A percentile compares a stretch with the other conserved stretches of the same genome.
Conservation (phyloP, 2,329 filamentous ascomycete species). For the Cytospora schulzeri region DNA sequence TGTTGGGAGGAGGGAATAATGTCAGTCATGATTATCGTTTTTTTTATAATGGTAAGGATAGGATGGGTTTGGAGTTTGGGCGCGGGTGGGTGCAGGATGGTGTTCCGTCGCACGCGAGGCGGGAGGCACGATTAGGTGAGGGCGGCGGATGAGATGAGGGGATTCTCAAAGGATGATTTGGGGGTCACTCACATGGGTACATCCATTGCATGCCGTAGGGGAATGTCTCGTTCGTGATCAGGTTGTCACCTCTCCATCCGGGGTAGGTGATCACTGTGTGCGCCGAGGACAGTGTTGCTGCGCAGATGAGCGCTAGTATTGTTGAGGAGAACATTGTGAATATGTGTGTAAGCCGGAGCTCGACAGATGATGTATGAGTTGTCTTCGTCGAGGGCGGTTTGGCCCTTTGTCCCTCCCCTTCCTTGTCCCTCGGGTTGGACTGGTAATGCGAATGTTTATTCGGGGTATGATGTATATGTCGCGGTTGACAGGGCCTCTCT, state of each 20-base stretch:
- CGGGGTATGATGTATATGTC: not conserved
- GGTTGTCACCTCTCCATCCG: slow-evolving; percentile 83
- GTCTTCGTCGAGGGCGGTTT: not conserved
- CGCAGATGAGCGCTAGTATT: slow-evolving; percentile 47
- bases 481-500: not conserved
- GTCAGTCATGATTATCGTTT: not conserved
- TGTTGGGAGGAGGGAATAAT: slow-evolving; percentile 41
- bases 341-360: slow-evolving; percentile 20
- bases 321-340: slow-evolving; percentile 51
- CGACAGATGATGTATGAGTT: slow-evolving; percentile 17
- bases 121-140: not conserved
- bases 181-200: slow-evolving; percentile 76
- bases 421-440: not conserved
- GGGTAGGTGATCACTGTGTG: slow-evolving; percentile 87
- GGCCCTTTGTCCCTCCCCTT: not conserved
- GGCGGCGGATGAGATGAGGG: slow-evolving; percentile 1
- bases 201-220: slow-evolving; percentile 95
- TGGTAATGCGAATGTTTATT: not conserved
- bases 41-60: too few relatives aligned
- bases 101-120: slow-evolving; percentile 2
- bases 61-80: not conserved
- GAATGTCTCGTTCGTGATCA: slow-evolving; percentile 75
- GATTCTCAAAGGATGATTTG: not conserved
- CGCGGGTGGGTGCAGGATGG: not conserved
- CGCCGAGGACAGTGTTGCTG: slow-evolving; percentile 55